Conservation (phyloP, 169 alveolate species). For the Plasmodium gallinaceum region DNA sequence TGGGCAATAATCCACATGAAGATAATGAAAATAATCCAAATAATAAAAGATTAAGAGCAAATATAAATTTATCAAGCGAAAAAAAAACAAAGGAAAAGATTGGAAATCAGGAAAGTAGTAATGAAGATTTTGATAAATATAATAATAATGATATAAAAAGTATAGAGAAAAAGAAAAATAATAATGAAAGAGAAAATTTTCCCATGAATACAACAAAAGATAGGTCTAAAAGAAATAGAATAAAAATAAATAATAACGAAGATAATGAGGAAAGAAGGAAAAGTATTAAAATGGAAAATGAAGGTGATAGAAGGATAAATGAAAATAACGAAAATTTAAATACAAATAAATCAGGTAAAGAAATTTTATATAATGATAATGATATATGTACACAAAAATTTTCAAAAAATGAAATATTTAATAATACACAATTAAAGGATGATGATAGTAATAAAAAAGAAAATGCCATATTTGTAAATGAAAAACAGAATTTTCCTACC, state of each 20-base stretch:
- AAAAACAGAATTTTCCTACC: neutral
- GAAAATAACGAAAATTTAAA: neutral
- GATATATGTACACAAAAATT: neutral
- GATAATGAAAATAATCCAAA: constrained; percentile 16
- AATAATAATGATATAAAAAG: neutral
- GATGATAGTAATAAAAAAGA: neutral
- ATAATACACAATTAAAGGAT: neutral
- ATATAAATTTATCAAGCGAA: neutral
- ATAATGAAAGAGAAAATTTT: too few relatives aligned
- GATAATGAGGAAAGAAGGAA: neutral
- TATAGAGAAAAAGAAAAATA: neutral
- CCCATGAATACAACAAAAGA: neutral
- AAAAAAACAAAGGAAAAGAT: neutral
- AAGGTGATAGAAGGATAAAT: neutral
- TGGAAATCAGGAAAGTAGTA: neutral
- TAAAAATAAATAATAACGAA: neutral
- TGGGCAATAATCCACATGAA: neutral
- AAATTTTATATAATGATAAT: constrained; percentile 6
- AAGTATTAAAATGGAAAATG: constrained; percentile 1
- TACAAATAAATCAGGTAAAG: neutral
- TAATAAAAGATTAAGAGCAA: constrained; percentile 1
- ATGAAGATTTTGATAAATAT: neutral
- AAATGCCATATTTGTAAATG: neutral
- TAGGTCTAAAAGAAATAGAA: neutral
- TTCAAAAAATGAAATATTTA: neutral